Conservation (phyloP, 208 protist genomes). For the Lotmaria passim region DNA sequence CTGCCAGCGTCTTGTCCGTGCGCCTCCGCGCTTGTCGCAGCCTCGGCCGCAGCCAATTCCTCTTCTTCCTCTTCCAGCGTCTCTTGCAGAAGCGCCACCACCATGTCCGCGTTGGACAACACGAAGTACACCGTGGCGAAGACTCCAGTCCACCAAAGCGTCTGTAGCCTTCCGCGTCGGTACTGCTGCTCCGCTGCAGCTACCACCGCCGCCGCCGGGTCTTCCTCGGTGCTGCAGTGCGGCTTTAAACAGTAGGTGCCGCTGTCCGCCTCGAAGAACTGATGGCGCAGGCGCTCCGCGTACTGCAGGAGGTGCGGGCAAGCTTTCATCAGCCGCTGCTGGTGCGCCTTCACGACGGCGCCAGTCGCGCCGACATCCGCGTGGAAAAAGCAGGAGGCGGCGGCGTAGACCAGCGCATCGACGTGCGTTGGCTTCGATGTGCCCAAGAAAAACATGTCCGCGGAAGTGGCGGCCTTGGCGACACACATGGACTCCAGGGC, state of each 20-base stretch:
- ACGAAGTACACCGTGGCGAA: conserved; percentile 77
- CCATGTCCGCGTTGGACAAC: conserved; percentile 63
- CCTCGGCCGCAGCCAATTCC: not conserved
- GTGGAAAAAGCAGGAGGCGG: conserved; percentile 75
- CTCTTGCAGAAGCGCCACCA: conserved; percentile 42
- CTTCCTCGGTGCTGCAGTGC: conserved; percentile 5
- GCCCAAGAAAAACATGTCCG: conserved; percentile 69
- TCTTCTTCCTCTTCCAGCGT: conserved; percentile 42
- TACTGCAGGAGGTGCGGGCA: conserved; percentile 72
- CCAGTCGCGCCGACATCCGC: conserved; percentile 48
- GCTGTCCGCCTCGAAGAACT: conserved; percentile 82
- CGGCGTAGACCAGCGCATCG: conserved; percentile 81
- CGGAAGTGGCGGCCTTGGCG: conserved; percentile 17
- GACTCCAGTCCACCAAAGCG: conserved; percentile 56
- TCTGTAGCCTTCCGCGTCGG: conserved; percentile 49
- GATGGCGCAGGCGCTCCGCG: conserved; percentile 71
- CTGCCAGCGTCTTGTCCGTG: not conserved
- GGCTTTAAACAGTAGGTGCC: conserved; percentile 68
- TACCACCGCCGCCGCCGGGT: conserved; percentile 1
- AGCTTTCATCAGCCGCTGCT: conserved; percentile 57
- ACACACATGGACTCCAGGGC: conserved; percentile 61
- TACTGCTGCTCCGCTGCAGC: conserved; percentile 52
- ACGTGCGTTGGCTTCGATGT: conserved; percentile 54
- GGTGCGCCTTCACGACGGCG: conserved; percentile 4
- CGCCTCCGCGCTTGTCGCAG: not conserved